phyloP scores from a whole-genome alignment of 2,329 filamentous ascomycete species.

The Arthrobotrys pseudoclavata region DNA sequence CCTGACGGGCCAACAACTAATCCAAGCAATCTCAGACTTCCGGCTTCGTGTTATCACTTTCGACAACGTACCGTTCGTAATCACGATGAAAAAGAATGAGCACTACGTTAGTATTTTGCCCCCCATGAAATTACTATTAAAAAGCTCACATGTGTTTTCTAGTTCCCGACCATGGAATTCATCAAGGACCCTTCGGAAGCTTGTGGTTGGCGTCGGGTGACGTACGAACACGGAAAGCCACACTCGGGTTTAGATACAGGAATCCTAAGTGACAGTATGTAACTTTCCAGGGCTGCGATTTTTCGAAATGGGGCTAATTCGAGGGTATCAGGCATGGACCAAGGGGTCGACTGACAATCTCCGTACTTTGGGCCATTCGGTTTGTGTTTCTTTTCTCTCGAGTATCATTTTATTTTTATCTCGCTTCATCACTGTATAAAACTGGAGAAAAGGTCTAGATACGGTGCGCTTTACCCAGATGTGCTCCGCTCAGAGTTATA shows the following conservation, averaged over 20 bases:
- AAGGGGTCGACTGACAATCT: conserved; percentile 38
- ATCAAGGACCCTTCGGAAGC: conserved; percentile 74
- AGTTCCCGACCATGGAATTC: conserved; percentile 78
- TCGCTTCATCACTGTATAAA: background rate
- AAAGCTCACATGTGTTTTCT: background rate
- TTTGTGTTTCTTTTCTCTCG: background rate
- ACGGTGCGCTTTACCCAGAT: background rate
- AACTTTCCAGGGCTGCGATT: background rate
- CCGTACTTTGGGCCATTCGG: background rate
- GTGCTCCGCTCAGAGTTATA: background rate
- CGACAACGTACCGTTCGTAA: conserved; percentile 98
- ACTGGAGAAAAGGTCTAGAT: conserved; percentile 8
- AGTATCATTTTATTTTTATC: background rate
- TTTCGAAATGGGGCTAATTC: background rate
- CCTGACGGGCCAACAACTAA: background rate
- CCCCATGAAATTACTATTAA: background rate
- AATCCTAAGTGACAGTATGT: conserved; percentile 53
- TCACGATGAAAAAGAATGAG: conserved; percentile 99
- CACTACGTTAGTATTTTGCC: conserved; percentile 76
- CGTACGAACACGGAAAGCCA: conserved; percentile 73
- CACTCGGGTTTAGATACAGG: conserved; percentile 62
- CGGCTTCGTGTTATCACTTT: conserved; percentile 97
- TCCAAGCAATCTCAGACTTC: conserved; percentile 76
- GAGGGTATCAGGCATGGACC: conserved; percentile 42
- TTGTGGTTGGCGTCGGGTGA: conserved; percentile 75